phyloP scores from a whole-genome alignment of 768 basidiomycete species.

The Russula dissimulans region DNA sequence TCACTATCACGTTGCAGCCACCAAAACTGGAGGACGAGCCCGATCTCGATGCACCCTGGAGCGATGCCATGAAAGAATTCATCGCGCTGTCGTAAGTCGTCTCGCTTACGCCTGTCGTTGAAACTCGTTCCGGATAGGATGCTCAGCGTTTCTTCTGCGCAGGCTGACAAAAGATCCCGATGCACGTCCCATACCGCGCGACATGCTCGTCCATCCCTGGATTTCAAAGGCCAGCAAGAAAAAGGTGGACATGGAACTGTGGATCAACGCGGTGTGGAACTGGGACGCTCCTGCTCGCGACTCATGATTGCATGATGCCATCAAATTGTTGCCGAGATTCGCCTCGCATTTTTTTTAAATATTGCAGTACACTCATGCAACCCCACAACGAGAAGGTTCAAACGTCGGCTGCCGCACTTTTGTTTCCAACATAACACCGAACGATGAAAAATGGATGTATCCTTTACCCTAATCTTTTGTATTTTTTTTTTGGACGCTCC shows the following conservation, averaged over 20 bases:
- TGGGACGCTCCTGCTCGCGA: slow-evolving; percentile 33
- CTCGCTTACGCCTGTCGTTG: not conserved
- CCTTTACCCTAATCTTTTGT: not conserved
- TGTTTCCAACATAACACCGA: too few relatives aligned
- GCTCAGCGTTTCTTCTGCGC: slow-evolving; percentile 1
- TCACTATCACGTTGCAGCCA: slow-evolving; percentile 35
- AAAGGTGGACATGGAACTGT: slow-evolving; percentile 74
- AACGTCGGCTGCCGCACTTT: not conserved
- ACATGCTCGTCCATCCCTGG: slow-evolving; percentile 75
- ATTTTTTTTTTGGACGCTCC: not conserved
- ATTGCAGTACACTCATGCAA: not conserved
- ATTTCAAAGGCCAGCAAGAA: slow-evolving; percentile 57
- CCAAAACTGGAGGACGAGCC: slow-evolving; percentile 61
- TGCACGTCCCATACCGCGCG: slow-evolving; percentile 63
- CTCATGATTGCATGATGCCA: not conserved
- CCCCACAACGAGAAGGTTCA: not conserved
- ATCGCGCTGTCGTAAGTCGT: slow-evolving; percentile 60
- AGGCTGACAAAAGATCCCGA: slow-evolving; percentile 58
- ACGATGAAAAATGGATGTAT: not conserved
- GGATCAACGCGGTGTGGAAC: slow-evolving; percentile 71
- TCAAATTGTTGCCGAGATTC: too few relatives aligned
- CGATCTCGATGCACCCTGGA: slow-evolving; percentile 43
- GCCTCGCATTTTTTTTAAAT: too few relatives aligned
- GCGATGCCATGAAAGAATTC: slow-evolving; percentile 76
- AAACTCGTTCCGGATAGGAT: not conserved